Evolutionary conservation across 1,284 basidiomycete genomes (phyloP).

Genomic region (Ceratorhiza oryzae-sativae): DNA sequence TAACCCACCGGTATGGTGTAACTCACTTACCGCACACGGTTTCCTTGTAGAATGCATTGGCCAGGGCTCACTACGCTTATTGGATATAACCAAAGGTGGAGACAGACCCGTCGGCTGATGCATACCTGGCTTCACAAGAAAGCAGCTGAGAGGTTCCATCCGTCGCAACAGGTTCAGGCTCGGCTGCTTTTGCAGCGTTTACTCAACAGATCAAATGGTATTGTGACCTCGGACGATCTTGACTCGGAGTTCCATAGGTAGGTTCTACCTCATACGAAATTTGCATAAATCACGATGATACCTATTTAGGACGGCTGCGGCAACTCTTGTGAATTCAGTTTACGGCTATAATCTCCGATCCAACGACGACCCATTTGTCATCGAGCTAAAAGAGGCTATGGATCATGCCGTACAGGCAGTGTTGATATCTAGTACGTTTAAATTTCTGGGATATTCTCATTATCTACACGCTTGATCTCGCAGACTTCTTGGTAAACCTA

Average conservation of each 20-base stretch:
- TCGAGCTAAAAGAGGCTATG: neutral
- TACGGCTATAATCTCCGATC: conserved; percentile 15
- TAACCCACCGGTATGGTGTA: neutral
- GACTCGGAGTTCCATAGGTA: conserved; percentile 4
- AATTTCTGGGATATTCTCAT: neutral
- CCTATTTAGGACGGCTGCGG: neutral
- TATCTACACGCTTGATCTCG: neutral
- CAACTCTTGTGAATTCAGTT: neutral
- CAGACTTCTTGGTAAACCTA: conserved; percentile 29
- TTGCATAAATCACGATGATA: neutral
- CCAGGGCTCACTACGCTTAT: neutral
- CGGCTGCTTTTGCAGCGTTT: conserved; percentile 2
- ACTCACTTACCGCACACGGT: too few species aligned
- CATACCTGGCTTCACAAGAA: conserved; percentile 47
- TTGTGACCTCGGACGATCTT: neutral
- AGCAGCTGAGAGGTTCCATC: conserved; percentile 39
- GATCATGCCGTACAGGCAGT: conserved; percentile 6
- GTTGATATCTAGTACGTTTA: neutral
- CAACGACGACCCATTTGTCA: neutral
- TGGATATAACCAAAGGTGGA: conserved; percentile 42
- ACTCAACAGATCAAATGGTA: neutral
- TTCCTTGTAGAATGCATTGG: conserved; percentile 32
- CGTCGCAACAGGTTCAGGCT: conserved; percentile 42
- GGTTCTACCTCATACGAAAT: neutral
- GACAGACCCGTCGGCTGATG: conserved; percentile 45